Percentiles rank a stretch among this genome's conserved stretches.
These are phyloP conservation scores for Cladosporium sp. DNA, from an alignment of 2,329 filamentous ascomycete genomes.

Conservation along the genomic window DNA sequence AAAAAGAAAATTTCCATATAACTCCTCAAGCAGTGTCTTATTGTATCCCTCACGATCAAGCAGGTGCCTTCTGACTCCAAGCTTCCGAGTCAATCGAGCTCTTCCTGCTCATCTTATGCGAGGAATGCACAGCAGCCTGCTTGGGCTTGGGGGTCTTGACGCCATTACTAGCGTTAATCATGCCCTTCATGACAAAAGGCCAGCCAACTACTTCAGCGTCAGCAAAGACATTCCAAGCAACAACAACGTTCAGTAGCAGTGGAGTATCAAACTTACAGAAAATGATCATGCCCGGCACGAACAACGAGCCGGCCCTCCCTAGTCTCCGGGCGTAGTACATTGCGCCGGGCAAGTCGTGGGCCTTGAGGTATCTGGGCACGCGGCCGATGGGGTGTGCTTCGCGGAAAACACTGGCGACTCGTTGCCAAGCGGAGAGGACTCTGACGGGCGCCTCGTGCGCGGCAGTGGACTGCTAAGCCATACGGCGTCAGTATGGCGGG, in stretches of 20 bases:
- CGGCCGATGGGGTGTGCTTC: constrained; percentile 12
- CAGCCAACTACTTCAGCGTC: not conserved
- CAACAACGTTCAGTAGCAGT: too few species aligned
- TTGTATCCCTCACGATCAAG: too few species aligned
- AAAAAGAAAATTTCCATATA: too few species aligned
- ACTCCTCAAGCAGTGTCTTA: too few species aligned
- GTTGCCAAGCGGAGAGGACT: constrained; percentile 4
- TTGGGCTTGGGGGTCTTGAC: not conserved
- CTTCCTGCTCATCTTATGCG: constrained; percentile 9
- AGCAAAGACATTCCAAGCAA: not conserved
- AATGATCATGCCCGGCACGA: constrained; percentile 5
- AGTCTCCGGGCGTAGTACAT: constrained; percentile 5
- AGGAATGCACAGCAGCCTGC: not conserved
- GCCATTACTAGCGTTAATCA: constrained; percentile 8
- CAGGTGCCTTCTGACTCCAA: constrained; percentile 9
- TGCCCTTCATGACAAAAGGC: constrained; percentile 3
- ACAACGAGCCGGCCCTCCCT: constrained; percentile 6
- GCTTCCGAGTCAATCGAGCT: constrained; percentile 10
- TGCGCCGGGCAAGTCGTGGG: constrained; percentile 2
- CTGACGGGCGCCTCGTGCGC: constrained; percentile 3
- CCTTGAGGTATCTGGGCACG: constrained; percentile 6
- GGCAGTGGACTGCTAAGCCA: constrained; percentile 1
- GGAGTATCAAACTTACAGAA: constrained; percentile 13
- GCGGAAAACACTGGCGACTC: constrained; percentile 11
- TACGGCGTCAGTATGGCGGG: constrained; percentile 11